Evolutionary conservation across 2,329 filamentous ascomycete species (phyloP).

Genomic region (Scytalidium lignicola): DNA sequence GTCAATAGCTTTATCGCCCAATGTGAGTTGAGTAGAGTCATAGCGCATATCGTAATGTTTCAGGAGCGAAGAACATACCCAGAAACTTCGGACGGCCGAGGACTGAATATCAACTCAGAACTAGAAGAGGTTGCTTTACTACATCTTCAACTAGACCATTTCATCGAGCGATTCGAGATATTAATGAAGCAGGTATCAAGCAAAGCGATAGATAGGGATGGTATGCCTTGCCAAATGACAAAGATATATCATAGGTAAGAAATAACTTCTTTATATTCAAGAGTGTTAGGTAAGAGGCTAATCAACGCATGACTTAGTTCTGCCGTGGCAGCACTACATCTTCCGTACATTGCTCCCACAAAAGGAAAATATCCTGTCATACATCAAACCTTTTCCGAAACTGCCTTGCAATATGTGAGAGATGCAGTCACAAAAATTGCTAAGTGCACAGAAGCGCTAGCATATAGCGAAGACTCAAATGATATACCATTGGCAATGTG

Average conservation of each 20-base stretch:
- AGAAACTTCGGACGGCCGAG: not conserved
- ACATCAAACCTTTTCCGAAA: not conserved
- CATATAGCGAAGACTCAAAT: not conserved
- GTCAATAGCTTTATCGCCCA: slow-evolving; percentile 2
- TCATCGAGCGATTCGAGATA: slow-evolving; percentile 1
- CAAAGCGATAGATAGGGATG: not conserved
- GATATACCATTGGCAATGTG: slow-evolving; percentile 2
- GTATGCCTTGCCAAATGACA: slow-evolving; percentile 2
- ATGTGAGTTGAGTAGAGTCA: slow-evolving; percentile 1
- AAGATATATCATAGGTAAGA: slow-evolving; percentile 4
- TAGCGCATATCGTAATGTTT: slow-evolving; percentile 3
- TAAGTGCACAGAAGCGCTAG: not conserved
- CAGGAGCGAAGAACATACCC: not conserved
- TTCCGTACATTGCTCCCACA: slow-evolving; percentile 1
- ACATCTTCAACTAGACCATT: not conserved
- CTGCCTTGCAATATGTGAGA: slow-evolving; percentile 1
- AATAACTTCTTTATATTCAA: too few species aligned
- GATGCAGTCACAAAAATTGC: slow-evolving; percentile 2
- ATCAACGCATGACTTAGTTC: not conserved
- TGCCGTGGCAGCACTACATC: not conserved
- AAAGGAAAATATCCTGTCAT: not conserved
- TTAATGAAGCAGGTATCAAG: not conserved
- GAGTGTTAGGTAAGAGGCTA: too few species aligned
- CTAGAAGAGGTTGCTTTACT: slow-evolving; percentile 1
- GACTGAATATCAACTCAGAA: not conserved